Percentiles rank a stretch among this genome's conserved stretches.
Evolutionary conservation across 306 rosid species (phyloP).

Genomic region (Senna tora): DNA sequence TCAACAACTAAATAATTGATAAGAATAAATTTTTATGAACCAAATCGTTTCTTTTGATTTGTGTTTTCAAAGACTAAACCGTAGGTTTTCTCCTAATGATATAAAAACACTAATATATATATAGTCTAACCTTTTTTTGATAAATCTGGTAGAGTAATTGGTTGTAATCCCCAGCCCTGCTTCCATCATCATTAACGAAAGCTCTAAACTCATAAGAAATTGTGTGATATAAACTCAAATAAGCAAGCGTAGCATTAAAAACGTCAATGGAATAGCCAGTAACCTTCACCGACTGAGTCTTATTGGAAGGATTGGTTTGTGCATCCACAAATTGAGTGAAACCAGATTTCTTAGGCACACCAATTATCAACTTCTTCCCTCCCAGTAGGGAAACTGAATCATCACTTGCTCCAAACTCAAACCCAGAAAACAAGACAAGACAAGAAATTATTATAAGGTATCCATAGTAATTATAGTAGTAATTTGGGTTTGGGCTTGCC

Average conservation of each 20-base stretch:
- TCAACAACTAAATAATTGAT: no score
- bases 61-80: no score
- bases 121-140: neutral
- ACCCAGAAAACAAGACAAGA: neutral
- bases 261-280: slow-evolving; percentile 22
- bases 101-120: no score
- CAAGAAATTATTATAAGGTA: slow-evolving; percentile 8
- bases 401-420: neutral
- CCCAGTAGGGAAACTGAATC: neutral
- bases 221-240: neutral
- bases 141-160: neutral
- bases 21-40: no score
- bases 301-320: neutral
- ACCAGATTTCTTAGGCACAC: neutral
- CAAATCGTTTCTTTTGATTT: no score
- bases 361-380: neutral
- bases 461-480: no score
- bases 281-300: neutral
- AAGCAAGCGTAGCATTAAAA: neutral
- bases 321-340: slow-evolving; percentile 20
- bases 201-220: slow-evolving; percentile 6
- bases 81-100: no score
- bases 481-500: neutral
- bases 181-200: neutral
- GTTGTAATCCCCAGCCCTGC: neutral